Percentiles rank a stretch among this genome's conserved stretches.
phyloP scores from a whole-genome alignment of 164 flowering plant species.

The Nymphaea thermarum region DNA sequence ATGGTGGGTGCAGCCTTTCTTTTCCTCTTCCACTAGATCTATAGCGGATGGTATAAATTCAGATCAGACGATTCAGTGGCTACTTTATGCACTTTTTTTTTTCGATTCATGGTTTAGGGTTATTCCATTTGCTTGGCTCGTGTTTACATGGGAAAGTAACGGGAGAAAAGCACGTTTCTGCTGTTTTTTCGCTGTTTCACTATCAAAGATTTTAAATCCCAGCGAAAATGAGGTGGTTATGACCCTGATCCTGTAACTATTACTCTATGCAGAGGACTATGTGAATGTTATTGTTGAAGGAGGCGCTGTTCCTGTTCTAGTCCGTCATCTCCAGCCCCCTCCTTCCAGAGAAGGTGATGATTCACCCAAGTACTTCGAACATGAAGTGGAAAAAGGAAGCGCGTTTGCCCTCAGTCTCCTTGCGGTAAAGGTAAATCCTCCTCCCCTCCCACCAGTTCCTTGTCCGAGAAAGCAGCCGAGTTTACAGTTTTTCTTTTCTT shows the following conservation, averaged over 20 bases:
- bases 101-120: no score
- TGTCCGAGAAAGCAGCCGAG: not conserved
- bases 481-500: not conserved
- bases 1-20: slow-evolving; percentile 23
- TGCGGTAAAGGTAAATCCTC: slow-evolving; percentile 56
- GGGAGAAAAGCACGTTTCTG: no score
- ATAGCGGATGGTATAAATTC: no score
- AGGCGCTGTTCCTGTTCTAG: slow-evolving; percentile 76
- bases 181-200: no score
- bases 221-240: no score
- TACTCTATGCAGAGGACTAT: slow-evolving; percentile 41
- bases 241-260: not conserved
- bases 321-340: slow-evolving; percentile 69
- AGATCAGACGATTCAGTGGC: no score
- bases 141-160: no score
- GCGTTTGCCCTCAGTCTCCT: slow-evolving; percentile 84
- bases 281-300: slow-evolving; percentile 76
- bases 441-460: not conserved
- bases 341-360: slow-evolving; percentile 18
- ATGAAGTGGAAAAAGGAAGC: slow-evolving; percentile 84
- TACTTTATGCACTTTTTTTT: no score
- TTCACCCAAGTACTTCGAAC: slow-evolving; percentile 48
- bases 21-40: not conserved
- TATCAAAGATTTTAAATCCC: no score
- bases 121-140: no score